A percentile compares a stretch with the other conserved stretches of the same genome.
Evolutionary conservation across 305 asterid genomes (phyloP).

Genomic region (Plantago lanceolata): DNA sequence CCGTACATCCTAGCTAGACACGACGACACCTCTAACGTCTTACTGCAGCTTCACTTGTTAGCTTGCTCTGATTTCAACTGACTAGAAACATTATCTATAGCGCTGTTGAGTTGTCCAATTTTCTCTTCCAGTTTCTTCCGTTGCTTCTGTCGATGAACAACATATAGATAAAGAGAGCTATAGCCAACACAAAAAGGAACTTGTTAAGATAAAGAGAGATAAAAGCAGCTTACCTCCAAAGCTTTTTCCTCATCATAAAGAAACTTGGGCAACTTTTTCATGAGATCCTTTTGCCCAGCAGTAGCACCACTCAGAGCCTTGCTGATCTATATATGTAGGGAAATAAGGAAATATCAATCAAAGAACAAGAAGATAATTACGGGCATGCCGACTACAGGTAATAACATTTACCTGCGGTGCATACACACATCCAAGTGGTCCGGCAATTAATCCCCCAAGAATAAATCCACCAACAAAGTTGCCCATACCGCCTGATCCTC

Average conservation of each 20-base stretch:
- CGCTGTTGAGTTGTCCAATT: conserved; percentile 67
- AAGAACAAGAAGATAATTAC: conserved; percentile 9
- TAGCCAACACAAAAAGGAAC: too few species aligned
- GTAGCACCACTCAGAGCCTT: conserved; percentile 43
- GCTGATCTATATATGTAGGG: conserved; percentile 45
- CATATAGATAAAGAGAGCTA: too few species aligned
- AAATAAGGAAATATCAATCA: conserved; percentile 13
- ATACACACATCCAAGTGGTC: conserved; percentile 71
- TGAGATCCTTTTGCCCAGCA: conserved; percentile 66
- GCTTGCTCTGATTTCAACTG: conserved; percentile 42
- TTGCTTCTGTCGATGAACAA: conserved; percentile 49
- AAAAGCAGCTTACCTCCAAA: conserved; percentile 52
- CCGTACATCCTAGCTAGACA: background rate
- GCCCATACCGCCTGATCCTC: conserved; percentile 43
- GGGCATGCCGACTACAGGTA: conserved; percentile 3
- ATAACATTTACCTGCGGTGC: conserved; percentile 73
- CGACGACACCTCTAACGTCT: conserved; percentile 24
- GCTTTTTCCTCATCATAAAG: conserved; percentile 79
- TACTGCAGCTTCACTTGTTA: conserved; percentile 38
- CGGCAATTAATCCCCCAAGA: conserved; percentile 74
- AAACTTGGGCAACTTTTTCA: conserved; percentile 82
- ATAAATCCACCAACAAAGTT: conserved; percentile 75
- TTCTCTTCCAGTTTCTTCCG: conserved; percentile 69
- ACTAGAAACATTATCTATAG: conserved; percentile 62
- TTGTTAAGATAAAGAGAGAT: background rate